A percentile compares a stretch with the other conserved stretches of the same genome.
Evolutionary conservation across 164 flowering plant species (phyloP).

Genomic region (Stephania cephalantha): DNA sequence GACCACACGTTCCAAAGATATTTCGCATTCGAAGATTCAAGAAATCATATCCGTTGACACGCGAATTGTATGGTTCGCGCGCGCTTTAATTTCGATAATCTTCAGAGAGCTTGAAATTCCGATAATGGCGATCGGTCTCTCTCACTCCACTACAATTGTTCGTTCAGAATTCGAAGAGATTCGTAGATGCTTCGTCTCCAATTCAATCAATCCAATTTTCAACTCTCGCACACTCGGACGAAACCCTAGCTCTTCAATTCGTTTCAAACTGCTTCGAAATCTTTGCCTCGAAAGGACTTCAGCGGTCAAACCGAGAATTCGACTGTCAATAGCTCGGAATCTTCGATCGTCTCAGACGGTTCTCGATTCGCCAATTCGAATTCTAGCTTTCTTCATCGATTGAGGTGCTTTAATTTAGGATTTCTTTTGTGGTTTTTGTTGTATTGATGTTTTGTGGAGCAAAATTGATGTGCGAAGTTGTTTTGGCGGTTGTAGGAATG

Average conservation of each 20-base stretch:
- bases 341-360: background rate
- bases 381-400: slow-evolving; percentile 13
- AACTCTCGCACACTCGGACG: background rate
- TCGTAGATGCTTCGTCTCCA: slow-evolving; percentile 3
- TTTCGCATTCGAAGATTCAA: background rate
- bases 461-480: background rate
- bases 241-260: slow-evolving; percentile 12
- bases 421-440: background rate
- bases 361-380: slow-evolving; percentile 8
- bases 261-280: slow-evolving; percentile 9
- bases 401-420: slow-evolving; percentile 19
- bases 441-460: background rate
- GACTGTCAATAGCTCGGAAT: slow-evolving; percentile 2
- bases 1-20: background rate
- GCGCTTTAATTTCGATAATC: background rate
- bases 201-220: background rate
- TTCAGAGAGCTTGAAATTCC: background rate
- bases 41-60: background rate
- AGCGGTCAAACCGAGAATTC: background rate
- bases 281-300: slow-evolving; percentile 12
- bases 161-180: background rate
- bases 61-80: background rate
- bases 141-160: background rate
- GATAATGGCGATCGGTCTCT: slow-evolving; percentile 13
- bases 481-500: slow-evolving; percentile 26